phyloP scores from a whole-genome alignment of 106 monocot species.

The Phalaenopsis equestris region DNA sequence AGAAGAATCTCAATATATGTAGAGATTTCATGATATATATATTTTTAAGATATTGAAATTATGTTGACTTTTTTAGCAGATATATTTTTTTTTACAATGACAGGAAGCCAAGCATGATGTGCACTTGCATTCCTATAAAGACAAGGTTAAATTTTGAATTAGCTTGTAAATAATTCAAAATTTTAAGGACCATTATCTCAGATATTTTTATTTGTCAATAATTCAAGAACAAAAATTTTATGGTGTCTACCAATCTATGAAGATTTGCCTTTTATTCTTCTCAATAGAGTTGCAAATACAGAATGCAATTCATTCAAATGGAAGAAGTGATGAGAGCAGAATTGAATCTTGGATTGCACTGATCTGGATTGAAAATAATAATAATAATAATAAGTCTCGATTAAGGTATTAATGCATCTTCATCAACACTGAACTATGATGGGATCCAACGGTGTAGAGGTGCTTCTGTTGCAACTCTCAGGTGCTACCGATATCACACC shows the following conservation, averaged over 20 bases:
- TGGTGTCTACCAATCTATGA: background rate
- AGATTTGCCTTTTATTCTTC: background rate
- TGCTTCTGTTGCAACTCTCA: constrained; percentile 43
- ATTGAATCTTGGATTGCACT: background rate
- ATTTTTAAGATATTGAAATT: too few species aligned
- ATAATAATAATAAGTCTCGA: background rate
- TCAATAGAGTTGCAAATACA: background rate
- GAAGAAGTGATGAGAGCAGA: background rate
- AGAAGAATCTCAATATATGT: too few species aligned
- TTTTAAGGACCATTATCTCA: too few species aligned
- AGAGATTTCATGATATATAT: too few species aligned
- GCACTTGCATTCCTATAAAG: too few species aligned
- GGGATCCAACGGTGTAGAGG: constrained; percentile 53
- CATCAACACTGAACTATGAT: constrained; percentile 24
- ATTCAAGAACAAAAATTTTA: background rate
- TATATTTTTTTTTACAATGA: too few species aligned
- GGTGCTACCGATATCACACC: constrained; percentile 33
- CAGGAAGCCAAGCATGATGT: too few species aligned
- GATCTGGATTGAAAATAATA: background rate
- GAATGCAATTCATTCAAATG: background rate
- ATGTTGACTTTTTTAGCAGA: too few species aligned
- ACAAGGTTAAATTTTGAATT: too few species aligned
- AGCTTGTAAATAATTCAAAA: too few species aligned
- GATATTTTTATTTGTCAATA: too few species aligned
- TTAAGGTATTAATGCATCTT: background rate